A percentile compares a stretch with the other conserved stretches of the same genome.
Evolutionary conservation across 768 basidiomycete species (phyloP).

Genomic region (Rhodosporidiobolus odoratus): DNA sequence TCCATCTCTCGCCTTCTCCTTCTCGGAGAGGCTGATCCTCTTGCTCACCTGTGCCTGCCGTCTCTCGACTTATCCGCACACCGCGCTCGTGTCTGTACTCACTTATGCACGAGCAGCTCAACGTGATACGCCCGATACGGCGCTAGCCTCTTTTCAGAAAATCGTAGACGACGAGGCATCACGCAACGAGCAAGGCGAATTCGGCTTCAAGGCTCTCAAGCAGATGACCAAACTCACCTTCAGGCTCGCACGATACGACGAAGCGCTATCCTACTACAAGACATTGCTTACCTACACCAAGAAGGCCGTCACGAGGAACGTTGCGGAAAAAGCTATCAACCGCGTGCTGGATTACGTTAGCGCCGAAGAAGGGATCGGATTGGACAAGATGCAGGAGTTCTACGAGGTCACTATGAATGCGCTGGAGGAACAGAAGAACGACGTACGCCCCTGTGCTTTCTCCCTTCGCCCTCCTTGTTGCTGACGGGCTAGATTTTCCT

Average conservation of each 20-base stretch:
- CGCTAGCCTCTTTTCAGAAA: conserved; percentile 76
- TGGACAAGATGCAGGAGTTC: conserved; percentile 86
- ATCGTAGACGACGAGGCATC: conserved; percentile 89
- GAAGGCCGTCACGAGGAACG: conserved; percentile 87
- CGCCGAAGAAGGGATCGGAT: conserved; percentile 48
- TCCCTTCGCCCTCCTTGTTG: background rate
- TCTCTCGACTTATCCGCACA: conserved; percentile 51
- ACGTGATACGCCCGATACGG: conserved; percentile 76
- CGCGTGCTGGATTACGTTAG: conserved; percentile 90
- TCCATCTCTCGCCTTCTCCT: background rate
- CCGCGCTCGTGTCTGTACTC: too few relatives aligned
- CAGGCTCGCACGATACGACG: conserved; percentile 64
- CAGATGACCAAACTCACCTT: conserved; percentile 94
- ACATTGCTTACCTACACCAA: conserved; percentile 88
- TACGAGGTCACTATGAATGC: conserved; percentile 89
- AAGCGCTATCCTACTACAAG: conserved; percentile 79
- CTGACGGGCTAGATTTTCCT: background rate
- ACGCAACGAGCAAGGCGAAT: conserved; percentile 80
- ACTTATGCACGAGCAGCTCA: conserved; percentile 5
- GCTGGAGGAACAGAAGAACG: conserved; percentile 89
- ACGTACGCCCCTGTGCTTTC: conserved; percentile 57
- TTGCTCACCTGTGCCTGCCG: background rate
- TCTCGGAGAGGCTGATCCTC: background rate
- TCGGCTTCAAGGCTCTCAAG: conserved; percentile 94
- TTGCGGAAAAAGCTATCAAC: conserved; percentile 98